Percentiles rank a stretch among this genome's conserved stretches.
These are phyloP conservation scores for Yamadazyma phyllophila DNA, from an alignment of 805 yeast genomes.

Conservation along the genomic window DNA sequence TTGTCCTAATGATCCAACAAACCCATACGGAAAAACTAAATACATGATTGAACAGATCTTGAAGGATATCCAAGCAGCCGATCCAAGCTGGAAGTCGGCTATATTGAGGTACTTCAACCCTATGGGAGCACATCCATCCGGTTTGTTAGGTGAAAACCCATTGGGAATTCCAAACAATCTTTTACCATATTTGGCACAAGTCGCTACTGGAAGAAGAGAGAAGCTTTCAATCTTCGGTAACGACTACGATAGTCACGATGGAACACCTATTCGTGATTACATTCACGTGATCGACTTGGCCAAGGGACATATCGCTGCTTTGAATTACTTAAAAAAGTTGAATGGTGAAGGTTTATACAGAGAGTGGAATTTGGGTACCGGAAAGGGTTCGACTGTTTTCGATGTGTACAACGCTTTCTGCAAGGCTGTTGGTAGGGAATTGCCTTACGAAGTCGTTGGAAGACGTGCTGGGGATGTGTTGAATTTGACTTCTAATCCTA, in stretches of 20 bases:
- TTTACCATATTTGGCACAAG: slow-evolving; percentile 74
- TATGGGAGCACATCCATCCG: slow-evolving; percentile 83
- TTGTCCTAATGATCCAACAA: slow-evolving; percentile 71
- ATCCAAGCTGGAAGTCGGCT: slow-evolving; percentile 50
- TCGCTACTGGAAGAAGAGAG: slow-evolving; percentile 68
- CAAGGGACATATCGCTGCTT: slow-evolving; percentile 71
- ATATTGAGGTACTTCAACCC: slow-evolving; percentile 79
- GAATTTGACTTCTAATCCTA: slow-evolving; percentile 68
- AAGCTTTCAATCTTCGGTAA: slow-evolving; percentile 67
- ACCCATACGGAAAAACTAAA: slow-evolving; percentile 79
- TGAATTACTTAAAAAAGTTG: slow-evolving; percentile 47
- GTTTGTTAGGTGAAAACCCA: slow-evolving; percentile 79
- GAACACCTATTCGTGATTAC: slow-evolving; percentile 80
- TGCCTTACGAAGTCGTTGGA: slow-evolving; percentile 63
- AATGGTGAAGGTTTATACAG: slow-evolving; percentile 50
- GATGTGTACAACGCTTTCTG: slow-evolving; percentile 67
- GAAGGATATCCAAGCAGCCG: slow-evolving; percentile 50
- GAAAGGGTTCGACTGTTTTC: slow-evolving; percentile 74
- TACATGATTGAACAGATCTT: slow-evolving; percentile 60
- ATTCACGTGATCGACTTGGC: slow-evolving; percentile 81
- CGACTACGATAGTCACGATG: slow-evolving; percentile 70
- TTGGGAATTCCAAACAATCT: slow-evolving; percentile 74
- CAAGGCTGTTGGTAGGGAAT: slow-evolving; percentile 58
- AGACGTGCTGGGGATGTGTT: slow-evolving; percentile 78
- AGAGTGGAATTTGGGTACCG: slow-evolving; percentile 84